Evolutionary conservation across 441 rosid species (phyloP).

Genomic region (Euphorbia corollata): DNA sequence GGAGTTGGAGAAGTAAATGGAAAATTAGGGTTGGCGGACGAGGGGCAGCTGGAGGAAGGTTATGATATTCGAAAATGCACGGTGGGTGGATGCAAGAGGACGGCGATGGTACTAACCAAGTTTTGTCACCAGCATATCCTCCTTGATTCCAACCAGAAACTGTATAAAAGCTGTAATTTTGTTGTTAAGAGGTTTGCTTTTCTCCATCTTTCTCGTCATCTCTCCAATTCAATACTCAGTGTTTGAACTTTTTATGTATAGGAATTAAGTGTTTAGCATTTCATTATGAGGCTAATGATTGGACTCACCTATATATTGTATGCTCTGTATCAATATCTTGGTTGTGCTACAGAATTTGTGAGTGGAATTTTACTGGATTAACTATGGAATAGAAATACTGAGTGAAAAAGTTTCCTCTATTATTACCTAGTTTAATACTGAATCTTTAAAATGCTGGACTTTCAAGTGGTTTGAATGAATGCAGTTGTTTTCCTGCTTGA

Average conservation of each 20-base stretch:
- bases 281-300: not conserved
- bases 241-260: not conserved
- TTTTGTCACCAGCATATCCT: slow-evolving; percentile 38
- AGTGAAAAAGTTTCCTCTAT: not conserved
- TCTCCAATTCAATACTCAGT: not conserved
- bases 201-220: not conserved
- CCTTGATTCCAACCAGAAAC: slow-evolving; percentile 37
- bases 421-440: not conserved
- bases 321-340: not conserved
- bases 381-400: not conserved
- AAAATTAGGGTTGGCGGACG: slow-evolving; percentile 16
- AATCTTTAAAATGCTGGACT: not conserved
- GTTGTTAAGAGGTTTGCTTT: slow-evolving; percentile 37
- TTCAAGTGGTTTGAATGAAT: too few relatives aligned
- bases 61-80: slow-evolving; percentile 24
- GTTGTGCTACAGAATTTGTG: not conserved
- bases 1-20: slow-evolving; percentile 1
- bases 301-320: not conserved
- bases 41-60: slow-evolving; percentile 14
- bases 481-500: too few relatives aligned
- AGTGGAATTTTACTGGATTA: not conserved
- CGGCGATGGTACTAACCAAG: slow-evolving; percentile 36
- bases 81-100: slow-evolving; percentile 27
- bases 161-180: slow-evolving; percentile 33
- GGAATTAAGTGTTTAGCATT: not conserved